Evolutionary conservation across 1,139 yeast genomes (phyloP).

Genomic region (Blastobotrys capitulatus): DNA sequence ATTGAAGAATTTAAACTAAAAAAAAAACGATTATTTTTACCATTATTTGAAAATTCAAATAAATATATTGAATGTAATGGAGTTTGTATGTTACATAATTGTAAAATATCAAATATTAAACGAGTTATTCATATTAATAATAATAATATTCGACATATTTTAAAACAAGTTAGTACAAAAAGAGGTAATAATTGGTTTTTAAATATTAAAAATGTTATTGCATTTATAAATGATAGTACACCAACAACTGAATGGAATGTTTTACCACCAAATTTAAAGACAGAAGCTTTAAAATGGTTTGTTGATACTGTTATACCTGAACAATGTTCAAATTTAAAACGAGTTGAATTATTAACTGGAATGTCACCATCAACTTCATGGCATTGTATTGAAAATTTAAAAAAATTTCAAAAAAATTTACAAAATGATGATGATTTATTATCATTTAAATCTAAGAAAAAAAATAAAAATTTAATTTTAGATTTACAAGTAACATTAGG

Average conservation of each 20-base stretch:
- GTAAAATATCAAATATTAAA: neutral
- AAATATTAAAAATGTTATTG: neutral
- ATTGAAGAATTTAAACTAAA: neutral
- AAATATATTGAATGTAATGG: neutral
- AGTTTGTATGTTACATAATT: neutral
- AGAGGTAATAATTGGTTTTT: conserved; percentile 4
- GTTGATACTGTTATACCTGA: conserved; percentile 1
- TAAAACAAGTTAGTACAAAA: neutral
- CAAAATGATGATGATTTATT: neutral
- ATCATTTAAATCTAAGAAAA: neutral
- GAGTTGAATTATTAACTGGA: neutral
- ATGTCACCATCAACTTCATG: neutral
- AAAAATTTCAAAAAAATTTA: neutral
- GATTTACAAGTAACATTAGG: neutral
- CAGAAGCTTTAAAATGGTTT: conserved; percentile 5
- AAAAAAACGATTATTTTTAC: neutral
- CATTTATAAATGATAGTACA: neutral
- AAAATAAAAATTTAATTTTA: neutral
- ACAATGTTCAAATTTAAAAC: neutral
- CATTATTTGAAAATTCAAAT: neutral
- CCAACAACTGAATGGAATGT: conserved; percentile 1
- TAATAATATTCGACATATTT: neutral
- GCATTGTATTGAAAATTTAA: neutral
- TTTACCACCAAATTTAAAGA: neutral
- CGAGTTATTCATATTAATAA: neutral